Base-by-base conservation (phyloP, 2,329 filamentous ascomycete species). In the Emergomyces africanus region DNA sequence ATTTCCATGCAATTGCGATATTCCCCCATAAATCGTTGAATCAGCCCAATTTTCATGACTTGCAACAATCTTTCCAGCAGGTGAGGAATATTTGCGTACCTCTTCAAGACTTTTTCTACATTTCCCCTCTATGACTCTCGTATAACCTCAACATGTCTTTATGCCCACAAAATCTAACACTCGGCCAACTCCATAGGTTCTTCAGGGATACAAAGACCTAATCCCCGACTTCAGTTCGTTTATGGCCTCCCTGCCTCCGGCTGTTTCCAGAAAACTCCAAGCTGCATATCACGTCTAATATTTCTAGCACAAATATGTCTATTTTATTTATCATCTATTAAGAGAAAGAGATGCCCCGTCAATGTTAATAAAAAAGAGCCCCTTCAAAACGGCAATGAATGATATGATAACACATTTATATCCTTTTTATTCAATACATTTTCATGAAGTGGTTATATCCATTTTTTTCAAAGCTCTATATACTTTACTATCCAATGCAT, bases 1-100 rank as follows among this genome's bases (percentile, higher is more conserved):
- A 94, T 74, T 95, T 99, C 71, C 81, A 79, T 57, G 81, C 89
- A 60, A 95, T 97, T 75, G 88, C 92, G 18, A 80, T 82, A 61
- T 95, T 80, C 61, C 78, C 80, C 18, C 73, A 71, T 59, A 77
- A 90, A 71, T 83, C 83, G 60, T 73, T 78, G 37, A 82, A 86
- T 64, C 81, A 83, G 63, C 85, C 85, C 69, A 80, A 83, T 64
- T 74, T 72, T 62, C 68, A 66, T 60, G 83, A 86, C 61, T 77
- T 90, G 57, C 82, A 87, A 60, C 81, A 83, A 58, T 83, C 85
- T 44, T 95, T 95, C 73, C 84, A 89, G 69, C 83, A 87, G 74
- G 89, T 92, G 72, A 77, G 83, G 25, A 35, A 35, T 6, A 35
- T 14, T 25, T 42, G 14, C 51, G 37, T 35, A 6, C 48, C 9